Percentiles rank a stretch among this genome's conserved stretches.
These are phyloP conservation scores for Penicillium thymicola DNA, from an alignment of 2,329 filamentous ascomycete genomes.

Conservation along the genomic window DNA sequence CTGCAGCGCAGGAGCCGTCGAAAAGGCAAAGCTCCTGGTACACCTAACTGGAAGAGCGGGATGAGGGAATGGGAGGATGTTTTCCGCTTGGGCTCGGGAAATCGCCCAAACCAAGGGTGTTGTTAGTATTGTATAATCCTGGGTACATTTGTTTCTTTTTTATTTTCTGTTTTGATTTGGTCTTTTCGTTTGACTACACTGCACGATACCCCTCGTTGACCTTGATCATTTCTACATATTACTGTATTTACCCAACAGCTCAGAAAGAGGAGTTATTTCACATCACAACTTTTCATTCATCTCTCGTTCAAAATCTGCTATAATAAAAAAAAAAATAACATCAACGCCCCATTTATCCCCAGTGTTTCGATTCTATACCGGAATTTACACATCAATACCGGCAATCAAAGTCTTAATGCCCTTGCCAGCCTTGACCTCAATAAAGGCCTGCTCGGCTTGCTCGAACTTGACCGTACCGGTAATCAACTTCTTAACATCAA, in stretches of 20 bases:
- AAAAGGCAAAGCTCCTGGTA: conserved; percentile 19
- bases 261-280: background rate
- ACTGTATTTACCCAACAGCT: background rate
- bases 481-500: conserved; percentile 75
- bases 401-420: conserved; percentile 49
- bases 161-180: conserved; percentile 3
- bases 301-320: background rate
- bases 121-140: conserved; percentile 32
- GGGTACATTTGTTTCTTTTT: conserved; percentile 3
- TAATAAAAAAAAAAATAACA: background rate
- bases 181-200: conserved; percentile 21
- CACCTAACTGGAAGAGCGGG: conserved; percentile 34
- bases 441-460: conserved; percentile 81
- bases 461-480: conserved; percentile 73
- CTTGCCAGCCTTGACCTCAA: conserved; percentile 79
- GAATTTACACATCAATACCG: conserved; percentile 30
- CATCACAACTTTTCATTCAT: conserved; percentile 7
- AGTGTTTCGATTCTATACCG: background rate
- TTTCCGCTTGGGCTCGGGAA: conserved; percentile 41
- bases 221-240: conserved; percentile 10
- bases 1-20: conserved; percentile 34
- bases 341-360: conserved; percentile 1
- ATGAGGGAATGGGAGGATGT: conserved; percentile 52
- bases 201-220: conserved; percentile 27
- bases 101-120: conserved; percentile 38